Evolutionary conservation across 1,284 basidiomycete genomes (phyloP).

Genomic region (Microbotryum violaceum): DNA sequence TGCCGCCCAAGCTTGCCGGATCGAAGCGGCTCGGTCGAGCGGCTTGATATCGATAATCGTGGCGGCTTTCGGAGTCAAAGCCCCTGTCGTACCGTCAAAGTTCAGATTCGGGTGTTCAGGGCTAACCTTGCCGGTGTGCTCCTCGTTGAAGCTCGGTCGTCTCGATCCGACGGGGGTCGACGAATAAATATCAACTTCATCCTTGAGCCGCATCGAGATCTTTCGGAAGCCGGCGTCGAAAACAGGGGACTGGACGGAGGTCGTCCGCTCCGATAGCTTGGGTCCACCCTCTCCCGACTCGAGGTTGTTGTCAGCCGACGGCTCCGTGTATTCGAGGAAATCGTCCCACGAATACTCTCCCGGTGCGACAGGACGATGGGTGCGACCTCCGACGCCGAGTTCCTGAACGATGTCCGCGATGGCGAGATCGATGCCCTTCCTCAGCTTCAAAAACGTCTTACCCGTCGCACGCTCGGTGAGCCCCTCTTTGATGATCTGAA

Average conservation of each 20-base stretch:
- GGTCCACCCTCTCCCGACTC: background rate
- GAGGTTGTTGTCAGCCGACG: background rate
- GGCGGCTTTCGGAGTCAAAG: too few relatives aligned
- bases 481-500: constrained; percentile 9
- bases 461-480: background rate
- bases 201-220: too few relatives aligned
- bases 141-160: too few relatives aligned
- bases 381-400: constrained; percentile 4
- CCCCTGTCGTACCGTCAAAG: too few relatives aligned
- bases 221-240: too few relatives aligned
- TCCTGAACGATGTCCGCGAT: constrained; percentile 19
- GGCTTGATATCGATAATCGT: background rate
- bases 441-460: constrained; percentile 8
- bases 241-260: too few relatives aligned
- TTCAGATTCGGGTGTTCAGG: too few relatives aligned
- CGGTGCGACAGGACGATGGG: background rate
- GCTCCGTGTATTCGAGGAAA: constrained; percentile 1
- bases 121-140: too few relatives aligned
- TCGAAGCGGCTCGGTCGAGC: constrained; percentile 8
- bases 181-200: too few relatives aligned
- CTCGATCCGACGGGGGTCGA: too few relatives aligned
- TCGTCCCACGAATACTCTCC: constrained; percentile 13
- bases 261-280: too few relatives aligned
- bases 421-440: constrained; percentile 13
- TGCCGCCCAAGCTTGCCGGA: background rate